Evolutionary conservation across 1,284 basidiomycete genomes (phyloP).

Genomic region (Taiwanofungus camphoratus): DNA sequence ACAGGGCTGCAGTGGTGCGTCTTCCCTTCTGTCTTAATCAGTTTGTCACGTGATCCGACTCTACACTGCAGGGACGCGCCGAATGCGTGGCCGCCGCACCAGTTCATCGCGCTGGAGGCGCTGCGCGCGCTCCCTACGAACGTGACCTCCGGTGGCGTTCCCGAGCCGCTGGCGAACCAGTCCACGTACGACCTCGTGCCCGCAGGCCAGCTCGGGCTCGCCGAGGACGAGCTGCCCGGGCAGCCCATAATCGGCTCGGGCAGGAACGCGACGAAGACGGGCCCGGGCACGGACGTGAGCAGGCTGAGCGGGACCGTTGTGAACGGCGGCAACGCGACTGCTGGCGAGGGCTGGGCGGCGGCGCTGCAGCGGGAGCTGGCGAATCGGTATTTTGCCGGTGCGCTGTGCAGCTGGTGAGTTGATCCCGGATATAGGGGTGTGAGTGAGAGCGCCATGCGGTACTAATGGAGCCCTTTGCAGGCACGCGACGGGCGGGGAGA

Average conservation of each 20-base stretch:
- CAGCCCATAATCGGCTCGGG: slow-evolving; percentile 50
- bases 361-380: slow-evolving; percentile 67
- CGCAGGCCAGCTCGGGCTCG: slow-evolving; percentile 65
- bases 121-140: slow-evolving; percentile 69
- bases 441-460: neutral
- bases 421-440: neutral
- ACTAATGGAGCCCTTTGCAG: slow-evolving; percentile 21
- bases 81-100: slow-evolving; percentile 83
- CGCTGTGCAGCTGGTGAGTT: slow-evolving; percentile 83
- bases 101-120: slow-evolving; percentile 77
- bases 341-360: slow-evolving; percentile 62
- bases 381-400: slow-evolving; percentile 78
- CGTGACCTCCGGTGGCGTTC: slow-evolving; percentile 48
- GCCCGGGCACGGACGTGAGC: slow-evolving; percentile 56
- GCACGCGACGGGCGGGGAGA: slow-evolving; percentile 79
- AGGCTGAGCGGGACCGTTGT: slow-evolving; percentile 53
- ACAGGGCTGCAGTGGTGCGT: slow-evolving; percentile 79
- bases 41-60: slow-evolving; percentile 1
- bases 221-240: slow-evolving; percentile 59
- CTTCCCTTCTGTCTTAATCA: slow-evolving; percentile 1
- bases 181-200: slow-evolving; percentile 70
- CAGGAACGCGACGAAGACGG: slow-evolving; percentile 48
- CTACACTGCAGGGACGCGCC: slow-evolving; percentile 58
- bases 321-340: slow-evolving; percentile 66
- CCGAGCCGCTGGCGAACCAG: slow-evolving; percentile 39